These are phyloP conservation scores for Fusarium sp. DNA, from an alignment of 2,329 filamentous ascomycete species.

Conservation along the genomic window DNA sequence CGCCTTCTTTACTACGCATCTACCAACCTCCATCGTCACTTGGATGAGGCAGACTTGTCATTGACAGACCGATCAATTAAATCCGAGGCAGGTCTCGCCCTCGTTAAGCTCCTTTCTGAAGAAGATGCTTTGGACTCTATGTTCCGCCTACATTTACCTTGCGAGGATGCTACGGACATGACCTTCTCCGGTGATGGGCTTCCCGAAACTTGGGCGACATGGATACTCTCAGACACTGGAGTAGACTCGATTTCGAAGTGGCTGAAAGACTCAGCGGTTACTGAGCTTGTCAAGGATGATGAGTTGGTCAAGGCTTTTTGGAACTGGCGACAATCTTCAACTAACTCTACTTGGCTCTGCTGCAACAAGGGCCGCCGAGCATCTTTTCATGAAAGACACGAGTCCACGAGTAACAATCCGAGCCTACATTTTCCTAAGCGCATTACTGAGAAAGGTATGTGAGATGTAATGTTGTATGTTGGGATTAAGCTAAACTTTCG, in stretches of 20 bases:
- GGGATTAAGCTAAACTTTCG: accelerated
- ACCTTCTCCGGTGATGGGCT: no score
- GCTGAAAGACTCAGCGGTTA: no score
- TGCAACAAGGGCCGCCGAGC: no score
- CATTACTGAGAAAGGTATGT: not conserved
- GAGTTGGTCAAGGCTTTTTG: no score
- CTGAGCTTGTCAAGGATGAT: no score
- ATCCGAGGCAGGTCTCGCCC: not conserved
- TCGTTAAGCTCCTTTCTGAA: not conserved
- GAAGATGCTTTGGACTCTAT: not conserved
- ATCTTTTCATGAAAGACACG: no score
- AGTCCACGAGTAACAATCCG: not conserved
- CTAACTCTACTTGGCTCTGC: no score
- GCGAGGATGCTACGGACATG: not conserved
- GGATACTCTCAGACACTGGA: no score
- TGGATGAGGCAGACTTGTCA: not conserved
- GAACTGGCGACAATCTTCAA: no score
- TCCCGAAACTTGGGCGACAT: no score
- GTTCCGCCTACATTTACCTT: not conserved
- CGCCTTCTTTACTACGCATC: not conserved
- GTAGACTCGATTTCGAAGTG: no score
- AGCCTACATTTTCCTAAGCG: not conserved
- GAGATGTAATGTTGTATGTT: accelerated
- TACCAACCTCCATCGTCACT: not conserved
- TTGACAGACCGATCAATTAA: not conserved